Evolutionary conservation across 495 filamentous ascomycete species (phyloP), one percentile per base, ranked within the genome.

Genomic region (Trichoderma parareesei): DNA sequence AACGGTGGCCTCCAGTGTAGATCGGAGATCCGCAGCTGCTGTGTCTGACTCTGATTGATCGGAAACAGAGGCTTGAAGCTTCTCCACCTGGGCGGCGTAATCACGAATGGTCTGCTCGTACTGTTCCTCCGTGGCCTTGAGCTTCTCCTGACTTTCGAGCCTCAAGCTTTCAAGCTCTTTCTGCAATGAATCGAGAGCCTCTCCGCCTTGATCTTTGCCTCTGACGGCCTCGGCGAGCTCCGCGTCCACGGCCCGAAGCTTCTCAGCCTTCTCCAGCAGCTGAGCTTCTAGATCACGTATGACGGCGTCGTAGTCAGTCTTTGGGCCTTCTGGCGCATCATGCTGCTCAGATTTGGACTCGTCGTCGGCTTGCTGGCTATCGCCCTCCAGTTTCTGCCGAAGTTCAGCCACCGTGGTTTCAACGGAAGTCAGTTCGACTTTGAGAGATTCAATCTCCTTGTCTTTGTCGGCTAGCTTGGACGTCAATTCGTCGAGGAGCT

Each of bases 401-500:
- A 82, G 73, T 63, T 77, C 74, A 5, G 72, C 44, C 38, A 81
- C 75, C 67, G 74, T 81, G 38, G 71, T 76, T 62, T 78, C 69
- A 8, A 75, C 79, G 9, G 78, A 60, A 53, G 67, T 65, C 53
- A 78, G 69, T 57, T 78, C 72, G 33, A 72, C 68, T 64, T 75
- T 79, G 48, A 79, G 57, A n/a, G 71, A 70, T 38, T 77, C 68
- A 9, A 85, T 76, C 62, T 84, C 76, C 10, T 73, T 70, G 67
- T 81, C 76, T 44, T 82, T 76, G 37, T 81, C 78, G 0, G 76
- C 73, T 7, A 84, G 74, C 70, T 83, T 82, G 10, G 72, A 67
- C 69, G 82, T 85, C 38, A 85, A 70, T 37, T 80, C 79, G 6
- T 82, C 82, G 7, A 81, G 69, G 62, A 82, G 80, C 68, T 80